Evolutionary conservation across 176 grass and related monocot species (phyloP), one percentile per base, ranked within the genome.

Genomic region (Hyparrhenia diplandra): DNA sequence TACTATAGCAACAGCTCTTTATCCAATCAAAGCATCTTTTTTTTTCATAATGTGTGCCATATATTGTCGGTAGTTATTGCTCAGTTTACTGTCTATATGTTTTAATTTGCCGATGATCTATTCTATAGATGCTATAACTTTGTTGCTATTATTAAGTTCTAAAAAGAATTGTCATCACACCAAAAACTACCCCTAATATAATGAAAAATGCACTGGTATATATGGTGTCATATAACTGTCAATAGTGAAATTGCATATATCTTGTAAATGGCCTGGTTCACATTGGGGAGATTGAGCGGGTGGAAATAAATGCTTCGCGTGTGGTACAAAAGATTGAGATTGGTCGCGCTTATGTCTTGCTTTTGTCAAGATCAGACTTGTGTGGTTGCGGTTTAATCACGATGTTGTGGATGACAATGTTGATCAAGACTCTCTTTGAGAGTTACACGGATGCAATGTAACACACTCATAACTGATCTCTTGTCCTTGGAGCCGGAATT

Each of bases 401-500:
- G 28, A 77, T 42, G 10, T 21, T 40, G 55, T 70, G 40, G 79
- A 62, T 54, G 65, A 72, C 49, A 88, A 63, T 84, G 31, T 4
- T 80, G 71, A 75, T 64, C 32, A 87, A 9, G 77, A 89, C 82
- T 34, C 30, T 35, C 40, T n/a, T 67, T 58, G 57, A 20, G n/a
- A 42, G 64, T 81, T 78, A 34, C 75, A 71, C 11, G 37, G 71
- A 68, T 80, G 69, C 76, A 84, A 18, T 63, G 41, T 59, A 71
- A 34, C 43, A 62, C 69, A 69, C 54, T 75, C 63, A 14, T 62
- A 69, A 81, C 85, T 69, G 61, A 80, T 69, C 51, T 34, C 52
- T 47, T 63, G 75, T 52, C 13, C 51, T 47, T 41, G 41, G 67
- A 21, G 35, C 87, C 71, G 16, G 67, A 89, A 85, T 57, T 21